phyloP scores from a whole-genome alignment of 2,329 filamentous ascomycete genomes.

The Aspergillus sp. region DNA sequence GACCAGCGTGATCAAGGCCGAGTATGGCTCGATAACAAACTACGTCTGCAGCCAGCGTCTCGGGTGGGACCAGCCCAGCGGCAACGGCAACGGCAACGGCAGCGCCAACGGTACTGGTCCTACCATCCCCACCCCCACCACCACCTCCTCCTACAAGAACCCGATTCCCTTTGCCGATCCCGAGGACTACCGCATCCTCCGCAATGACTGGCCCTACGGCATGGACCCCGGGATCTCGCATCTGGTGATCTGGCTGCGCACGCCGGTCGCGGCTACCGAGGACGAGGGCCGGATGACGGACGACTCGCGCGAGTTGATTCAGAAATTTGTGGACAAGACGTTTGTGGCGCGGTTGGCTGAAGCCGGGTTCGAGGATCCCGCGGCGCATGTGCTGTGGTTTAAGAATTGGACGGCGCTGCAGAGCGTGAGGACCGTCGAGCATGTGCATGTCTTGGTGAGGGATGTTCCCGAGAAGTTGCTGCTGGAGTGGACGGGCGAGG shows the following conservation, averaged over 20 bases:
- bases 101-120: too few species aligned
- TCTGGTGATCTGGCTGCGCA: slow-evolving; percentile 50
- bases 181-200: slow-evolving; percentile 47
- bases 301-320: slow-evolving; percentile 40
- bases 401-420: slow-evolving; percentile 55
- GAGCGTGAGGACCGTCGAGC: slow-evolving; percentile 50
- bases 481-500: slow-evolving; percentile 36
- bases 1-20: slow-evolving; percentile 44
- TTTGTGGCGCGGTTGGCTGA: slow-evolving; percentile 39
- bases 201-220: slow-evolving; percentile 58
- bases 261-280: slow-evolving; percentile 38
- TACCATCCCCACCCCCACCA: slow-evolving; percentile 4
- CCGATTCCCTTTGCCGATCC: slow-evolving; percentile 45
- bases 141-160: slow-evolving; percentile 30
- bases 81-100: slow-evolving; percentile 8
- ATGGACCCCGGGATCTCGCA: slow-evolving; percentile 46
- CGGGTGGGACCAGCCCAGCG: slow-evolving; percentile 36
- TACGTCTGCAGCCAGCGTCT: slow-evolving; percentile 49
- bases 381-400: slow-evolving; percentile 51
- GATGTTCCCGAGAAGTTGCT: slow-evolving; percentile 39
- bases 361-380: slow-evolving; percentile 24
- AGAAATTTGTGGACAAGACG: slow-evolving; percentile 40
- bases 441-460: slow-evolving; percentile 47
- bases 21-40: slow-evolving; percentile 47
- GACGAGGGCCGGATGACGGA: slow-evolving; percentile 42